These are phyloP conservation scores for peach (Prunus persica) DNA, from an alignment of 306 rosid genomes.

Conservation along the genomic window DNA sequence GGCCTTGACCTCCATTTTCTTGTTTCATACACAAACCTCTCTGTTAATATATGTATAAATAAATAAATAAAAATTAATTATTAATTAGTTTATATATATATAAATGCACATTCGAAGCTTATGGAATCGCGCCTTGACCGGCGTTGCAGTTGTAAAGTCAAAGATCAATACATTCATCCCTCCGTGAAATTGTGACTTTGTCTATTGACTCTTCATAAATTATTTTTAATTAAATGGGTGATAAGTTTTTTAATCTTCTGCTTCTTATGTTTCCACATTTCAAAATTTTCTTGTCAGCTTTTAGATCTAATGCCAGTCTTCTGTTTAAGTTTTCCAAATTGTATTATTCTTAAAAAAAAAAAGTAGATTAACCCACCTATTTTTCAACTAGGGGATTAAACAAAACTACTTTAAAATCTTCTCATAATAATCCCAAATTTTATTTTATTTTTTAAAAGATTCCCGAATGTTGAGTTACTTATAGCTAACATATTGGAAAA, in stretches of 20 bases:
- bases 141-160: conserved; percentile 2
- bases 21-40: neutral
- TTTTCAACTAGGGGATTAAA: too few species aligned
- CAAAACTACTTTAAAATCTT: too few species aligned
- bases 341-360: neutral
- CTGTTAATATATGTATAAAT: too few species aligned
- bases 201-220: neutral
- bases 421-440: too few species aligned
- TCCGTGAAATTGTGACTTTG: neutral
- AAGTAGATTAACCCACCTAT: too few species aligned
- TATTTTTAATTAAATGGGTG: neutral
- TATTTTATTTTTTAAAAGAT: too few species aligned
- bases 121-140: conserved; percentile 18
- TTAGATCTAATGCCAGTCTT: neutral
- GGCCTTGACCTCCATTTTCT: neutral
- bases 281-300: neutral
- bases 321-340: neutral
- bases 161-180: neutral
- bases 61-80: neutral
- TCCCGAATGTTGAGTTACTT: too few species aligned
- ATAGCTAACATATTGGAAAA: too few species aligned
- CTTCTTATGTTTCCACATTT: neutral
- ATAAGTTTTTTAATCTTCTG: neutral
- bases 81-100: neutral
- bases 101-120: neutral